These are phyloP conservation scores for Pseudogymnoascus sp. DNA, from an alignment of 2,329 filamentous ascomycete species.

Conservation along the genomic window DNA sequence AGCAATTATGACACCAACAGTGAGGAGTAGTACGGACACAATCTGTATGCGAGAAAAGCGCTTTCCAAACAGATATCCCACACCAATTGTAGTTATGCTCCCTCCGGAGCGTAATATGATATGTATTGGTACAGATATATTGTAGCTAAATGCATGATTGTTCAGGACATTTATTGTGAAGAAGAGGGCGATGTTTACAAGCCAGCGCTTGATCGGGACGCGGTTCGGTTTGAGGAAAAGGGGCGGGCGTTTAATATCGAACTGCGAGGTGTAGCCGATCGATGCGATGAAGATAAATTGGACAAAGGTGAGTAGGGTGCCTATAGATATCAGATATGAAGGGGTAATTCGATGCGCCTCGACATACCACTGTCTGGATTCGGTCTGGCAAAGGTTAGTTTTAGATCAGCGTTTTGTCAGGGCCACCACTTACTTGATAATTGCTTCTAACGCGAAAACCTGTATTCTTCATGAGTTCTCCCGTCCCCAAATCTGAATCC, in stretches of 20 bases:
- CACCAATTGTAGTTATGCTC: slow-evolving; percentile 88
- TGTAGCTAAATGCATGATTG: slow-evolving; percentile 95
- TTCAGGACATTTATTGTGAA: slow-evolving; percentile 92
- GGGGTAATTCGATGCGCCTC: neutral
- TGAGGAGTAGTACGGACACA: slow-evolving; percentile 73
- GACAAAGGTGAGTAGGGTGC: slow-evolving; percentile 79
- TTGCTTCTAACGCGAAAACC: slow-evolving; percentile 94
- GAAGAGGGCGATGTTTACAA: slow-evolving; percentile 83
- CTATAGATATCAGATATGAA: slow-evolving; percentile 36
- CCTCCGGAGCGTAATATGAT: slow-evolving; percentile 94
- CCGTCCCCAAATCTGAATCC: slow-evolving; percentile 1
- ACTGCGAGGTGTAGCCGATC: slow-evolving; percentile 68
- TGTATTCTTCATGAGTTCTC: slow-evolving; percentile 35
- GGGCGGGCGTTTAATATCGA: slow-evolving; percentile 58
- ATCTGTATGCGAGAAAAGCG: slow-evolving; percentile 74
- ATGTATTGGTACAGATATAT: slow-evolving; percentile 91
- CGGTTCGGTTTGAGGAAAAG: slow-evolving; percentile 69
- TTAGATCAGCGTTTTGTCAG: neutral
- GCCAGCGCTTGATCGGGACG: slow-evolving; percentile 78
- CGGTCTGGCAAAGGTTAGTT: slow-evolving; percentile 45
- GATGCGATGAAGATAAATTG: slow-evolving; percentile 80
- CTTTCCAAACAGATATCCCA: slow-evolving; percentile 83
- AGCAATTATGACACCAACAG: slow-evolving; percentile 75
- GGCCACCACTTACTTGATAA: slow-evolving; percentile 66
- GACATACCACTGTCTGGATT: slow-evolving; percentile 71